Evolutionary conservation across 2,329 filamentous ascomycete genomes (phyloP).

Genomic region (Xylariaceae sp.): DNA sequence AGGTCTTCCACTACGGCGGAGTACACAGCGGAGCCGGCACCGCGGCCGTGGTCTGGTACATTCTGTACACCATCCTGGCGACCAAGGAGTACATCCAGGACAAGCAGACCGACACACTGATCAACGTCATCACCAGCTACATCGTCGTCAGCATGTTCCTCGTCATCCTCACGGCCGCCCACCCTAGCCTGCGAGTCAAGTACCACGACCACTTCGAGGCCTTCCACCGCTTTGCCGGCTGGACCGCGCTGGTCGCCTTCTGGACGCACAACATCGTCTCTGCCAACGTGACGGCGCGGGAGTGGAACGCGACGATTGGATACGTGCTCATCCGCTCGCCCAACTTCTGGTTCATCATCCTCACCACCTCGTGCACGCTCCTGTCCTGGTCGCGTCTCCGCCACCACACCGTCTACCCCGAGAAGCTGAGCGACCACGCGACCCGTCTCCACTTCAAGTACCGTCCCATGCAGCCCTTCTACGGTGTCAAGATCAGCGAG

Average conservation of each 20-base stretch:
- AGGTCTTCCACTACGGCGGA: constrained; percentile 50
- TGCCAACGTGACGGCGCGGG: constrained; percentile 39
- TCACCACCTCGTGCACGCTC: constrained; percentile 60
- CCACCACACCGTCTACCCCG: constrained; percentile 58
- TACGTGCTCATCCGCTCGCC: constrained; percentile 36
- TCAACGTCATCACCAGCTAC: constrained; percentile 33
- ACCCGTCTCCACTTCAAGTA: constrained; percentile 66
- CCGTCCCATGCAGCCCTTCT: constrained; percentile 50
- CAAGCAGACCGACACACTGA: constrained; percentile 16
- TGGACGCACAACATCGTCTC: constrained; percentile 60
- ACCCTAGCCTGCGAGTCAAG: constrained; percentile 56
- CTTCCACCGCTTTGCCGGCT: constrained; percentile 67
- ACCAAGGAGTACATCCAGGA: constrained; percentile 25
- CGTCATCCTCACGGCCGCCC: constrained; percentile 56
- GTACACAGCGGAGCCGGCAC: constrained; percentile 48
- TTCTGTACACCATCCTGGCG: constrained; percentile 32
- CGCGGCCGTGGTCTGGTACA: constrained; percentile 45
- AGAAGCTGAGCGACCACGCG: constrained; percentile 67
- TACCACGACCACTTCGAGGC: constrained; percentile 67
- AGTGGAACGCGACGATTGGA: constrained; percentile 30
- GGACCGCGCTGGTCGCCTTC: constrained; percentile 48
- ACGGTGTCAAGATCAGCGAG: constrained; percentile 56
- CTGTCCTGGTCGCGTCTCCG: constrained; percentile 71
- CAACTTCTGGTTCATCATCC: constrained; percentile 62
- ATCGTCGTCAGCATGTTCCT: constrained; percentile 50